phyloP scores from a whole-genome alignment of 1,139 yeast species.

The Pichia sp. region DNA sequence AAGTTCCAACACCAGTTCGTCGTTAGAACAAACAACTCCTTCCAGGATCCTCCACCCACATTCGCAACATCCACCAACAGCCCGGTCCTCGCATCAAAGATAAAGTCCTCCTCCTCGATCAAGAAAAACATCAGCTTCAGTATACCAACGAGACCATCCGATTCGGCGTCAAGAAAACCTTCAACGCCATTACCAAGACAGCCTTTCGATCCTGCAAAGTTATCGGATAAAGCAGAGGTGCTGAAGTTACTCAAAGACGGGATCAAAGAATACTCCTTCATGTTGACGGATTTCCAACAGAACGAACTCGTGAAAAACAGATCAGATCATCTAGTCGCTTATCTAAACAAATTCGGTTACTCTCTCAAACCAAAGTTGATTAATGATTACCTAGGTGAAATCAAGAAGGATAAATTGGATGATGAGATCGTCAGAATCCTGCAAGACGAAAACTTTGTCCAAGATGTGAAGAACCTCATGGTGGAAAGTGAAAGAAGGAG shows the following conservation, averaged over 20 bases:
- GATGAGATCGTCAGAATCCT: constrained; percentile 14
- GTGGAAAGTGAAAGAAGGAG: constrained; percentile 27
- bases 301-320: constrained; percentile 23
- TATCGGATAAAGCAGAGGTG: neutral
- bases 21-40: neutral
- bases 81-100: constrained; percentile 1
- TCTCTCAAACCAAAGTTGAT: constrained; percentile 26
- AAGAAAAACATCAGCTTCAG: neutral
- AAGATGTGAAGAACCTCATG: constrained; percentile 23
- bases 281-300: constrained; percentile 20
- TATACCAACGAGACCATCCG: neutral
- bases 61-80: no score
- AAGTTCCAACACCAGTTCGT: constrained; percentile 4
- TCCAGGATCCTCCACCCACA: constrained; percentile 13
- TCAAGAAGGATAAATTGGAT: constrained; percentile 24
- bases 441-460: constrained; percentile 16
- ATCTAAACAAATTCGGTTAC: constrained; percentile 19
- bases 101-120: neutral
- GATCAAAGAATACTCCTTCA: constrained; percentile 22
- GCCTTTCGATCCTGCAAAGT: neutral
- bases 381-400: constrained; percentile 25
- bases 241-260: constrained; percentile 23
- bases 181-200: no score
- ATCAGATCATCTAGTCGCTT: constrained; percentile 26
- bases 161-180: no score